Conservation (phyloP, 345 rosid genomes). For the Raphanus raphanistrum region DNA sequence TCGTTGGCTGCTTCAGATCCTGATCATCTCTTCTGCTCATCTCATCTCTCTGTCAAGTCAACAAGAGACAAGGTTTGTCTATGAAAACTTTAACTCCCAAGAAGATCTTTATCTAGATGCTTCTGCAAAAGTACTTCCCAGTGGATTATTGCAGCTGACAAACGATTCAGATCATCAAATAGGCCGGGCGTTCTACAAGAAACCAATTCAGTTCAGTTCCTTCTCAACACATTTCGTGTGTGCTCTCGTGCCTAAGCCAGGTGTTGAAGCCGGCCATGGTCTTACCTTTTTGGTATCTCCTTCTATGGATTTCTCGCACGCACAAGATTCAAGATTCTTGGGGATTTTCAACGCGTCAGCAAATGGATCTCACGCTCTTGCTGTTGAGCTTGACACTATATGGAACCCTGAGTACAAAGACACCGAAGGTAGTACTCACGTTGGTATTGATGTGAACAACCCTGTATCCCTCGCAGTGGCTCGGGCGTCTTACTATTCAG, state of each 20-base stretch:
- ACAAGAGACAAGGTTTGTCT: background rate
- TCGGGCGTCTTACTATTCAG: background rate
- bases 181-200: background rate
- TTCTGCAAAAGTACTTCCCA: background rate
- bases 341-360: background rate
- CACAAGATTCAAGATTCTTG: background rate
- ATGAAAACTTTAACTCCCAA: background rate
- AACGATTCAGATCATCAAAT: background rate
- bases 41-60: background rate
- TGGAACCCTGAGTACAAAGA: background rate
- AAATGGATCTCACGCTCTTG: background rate
- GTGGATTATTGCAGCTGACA: background rate
- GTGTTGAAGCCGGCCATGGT: background rate
- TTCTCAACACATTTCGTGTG: background rate
- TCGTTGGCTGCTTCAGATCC: background rate
- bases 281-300: background rate
- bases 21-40: background rate
- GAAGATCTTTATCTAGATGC: background rate
- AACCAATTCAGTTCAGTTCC: background rate
- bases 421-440: background rate
- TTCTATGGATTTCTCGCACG: background rate
- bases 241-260: background rate
- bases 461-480: background rate
- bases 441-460: background rate
- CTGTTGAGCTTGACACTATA: background rate